phyloP scores from a whole-genome alignment of 306 rosid genomes.

The Spatholobus suberectus region DNA sequence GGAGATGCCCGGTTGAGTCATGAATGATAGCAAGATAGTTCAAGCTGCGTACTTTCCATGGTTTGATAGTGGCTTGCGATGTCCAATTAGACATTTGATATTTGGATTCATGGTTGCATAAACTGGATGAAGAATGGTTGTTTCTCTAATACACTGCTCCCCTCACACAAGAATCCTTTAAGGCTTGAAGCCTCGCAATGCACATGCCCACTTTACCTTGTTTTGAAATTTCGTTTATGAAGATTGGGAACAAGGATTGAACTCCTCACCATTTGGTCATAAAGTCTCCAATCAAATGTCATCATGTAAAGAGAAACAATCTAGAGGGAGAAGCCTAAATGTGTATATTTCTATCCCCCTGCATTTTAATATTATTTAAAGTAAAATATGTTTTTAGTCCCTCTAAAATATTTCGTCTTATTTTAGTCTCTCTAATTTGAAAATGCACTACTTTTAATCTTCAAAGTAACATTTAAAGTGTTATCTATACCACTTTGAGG shows the following conservation, averaged over 20 bases:
- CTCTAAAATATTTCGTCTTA: too few relatives aligned
- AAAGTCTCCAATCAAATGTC: neutral
- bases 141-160: neutral
- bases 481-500: too few relatives aligned
- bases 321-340: slow-evolving; percentile 21
- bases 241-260: slow-evolving; percentile 5
- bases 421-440: too few relatives aligned
- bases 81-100: neutral
- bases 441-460: too few relatives aligned
- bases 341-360: neutral
- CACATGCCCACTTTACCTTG: slow-evolving; percentile 2
- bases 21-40: neutral
- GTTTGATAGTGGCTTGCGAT: slow-evolving; percentile 26
- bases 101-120: neutral
- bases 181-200: slow-evolving; percentile 16
- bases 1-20: neutral
- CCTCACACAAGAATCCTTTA: neutral
- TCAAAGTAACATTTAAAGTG: too few relatives aligned
- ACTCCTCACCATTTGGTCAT: neutral
- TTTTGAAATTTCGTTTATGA: neutral
- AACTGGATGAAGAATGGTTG: neutral
- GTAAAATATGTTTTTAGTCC: too few relatives aligned
- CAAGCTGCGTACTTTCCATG: neutral
- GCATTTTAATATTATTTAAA: slow-evolving; percentile 22
- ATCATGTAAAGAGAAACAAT: slow-evolving; percentile 3